phyloP scores from a whole-genome alignment of 2,329 filamentous ascomycete species.

The Zopfia rhizophila region DNA sequence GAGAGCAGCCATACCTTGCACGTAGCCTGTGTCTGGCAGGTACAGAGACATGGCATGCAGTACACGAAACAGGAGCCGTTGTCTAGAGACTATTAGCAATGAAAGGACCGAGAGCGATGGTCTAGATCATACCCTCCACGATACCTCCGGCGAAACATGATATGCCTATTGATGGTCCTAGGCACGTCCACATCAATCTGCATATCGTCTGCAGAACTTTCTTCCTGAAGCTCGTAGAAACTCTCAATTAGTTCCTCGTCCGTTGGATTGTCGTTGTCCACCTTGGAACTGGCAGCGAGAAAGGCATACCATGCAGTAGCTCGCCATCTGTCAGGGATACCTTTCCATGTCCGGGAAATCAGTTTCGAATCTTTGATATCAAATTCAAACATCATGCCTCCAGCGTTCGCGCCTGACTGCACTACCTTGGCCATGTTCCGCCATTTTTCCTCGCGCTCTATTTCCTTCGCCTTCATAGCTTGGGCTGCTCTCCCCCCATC shows the following conservation, averaged over 20 bases:
- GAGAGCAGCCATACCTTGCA: conserved; percentile 96
- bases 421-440: conserved; percentile 69
- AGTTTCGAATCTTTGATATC: conserved; percentile 81
- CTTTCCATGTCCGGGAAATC: conserved; percentile 94
- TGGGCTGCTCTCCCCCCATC: conserved; percentile 60
- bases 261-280: conserved; percentile 67
- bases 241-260: conserved; percentile 77
- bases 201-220: conserved; percentile 86
- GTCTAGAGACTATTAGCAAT: conserved; percentile 52
- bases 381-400: conserved; percentile 78
- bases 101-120: background rate
- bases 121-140: conserved; percentile 70
- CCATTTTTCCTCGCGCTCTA: conserved; percentile 73
- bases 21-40: conserved; percentile 90
- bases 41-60: conserved; percentile 92
- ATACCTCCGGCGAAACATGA: conserved; percentile 96
- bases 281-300: conserved; percentile 78
- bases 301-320: conserved; percentile 96
- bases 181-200: conserved; percentile 98
- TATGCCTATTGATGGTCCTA: conserved; percentile 91
- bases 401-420: conserved; percentile 61
- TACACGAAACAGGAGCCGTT: conserved; percentile 90
- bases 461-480: conserved; percentile 67
- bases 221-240: conserved; percentile 77
- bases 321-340: conserved; percentile 96